Percentiles rank a stretch among this genome's conserved stretches.
Conservation (phyloP, 164 flowering plant species). For the Piper longum region DNA sequence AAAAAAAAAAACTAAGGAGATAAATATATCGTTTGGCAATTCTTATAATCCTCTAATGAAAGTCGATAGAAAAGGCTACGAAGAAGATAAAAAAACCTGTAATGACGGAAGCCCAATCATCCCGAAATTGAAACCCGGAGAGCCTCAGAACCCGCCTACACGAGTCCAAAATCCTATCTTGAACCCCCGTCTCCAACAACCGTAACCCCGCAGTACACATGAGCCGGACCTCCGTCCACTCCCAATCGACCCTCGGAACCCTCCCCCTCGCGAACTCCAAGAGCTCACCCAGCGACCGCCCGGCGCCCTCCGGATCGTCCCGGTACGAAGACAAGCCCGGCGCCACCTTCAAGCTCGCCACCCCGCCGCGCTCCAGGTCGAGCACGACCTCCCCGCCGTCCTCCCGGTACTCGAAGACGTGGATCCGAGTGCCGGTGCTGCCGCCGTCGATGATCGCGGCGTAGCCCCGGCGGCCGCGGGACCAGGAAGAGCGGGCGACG, state of each 20-base stretch:
- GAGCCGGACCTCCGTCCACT: constrained; percentile 55
- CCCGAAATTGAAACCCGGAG: constrained; percentile 63
- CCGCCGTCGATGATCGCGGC: constrained; percentile 82
- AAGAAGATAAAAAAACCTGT: constrained; percentile 29
- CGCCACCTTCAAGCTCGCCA: constrained; percentile 45
- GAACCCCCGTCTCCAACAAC: constrained; percentile 35
- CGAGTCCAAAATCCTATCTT: constrained; percentile 49
- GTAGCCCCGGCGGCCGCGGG: constrained; percentile 13
- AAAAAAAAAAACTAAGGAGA: no score
- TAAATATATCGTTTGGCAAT: no score
- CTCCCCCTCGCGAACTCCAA: constrained; percentile 54
- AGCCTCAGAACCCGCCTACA: constrained; percentile 43
- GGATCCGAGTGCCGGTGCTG: constrained; percentile 84
- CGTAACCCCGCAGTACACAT: constrained; percentile 97
- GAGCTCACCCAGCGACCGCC: constrained; percentile 42
- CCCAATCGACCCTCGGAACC: constrained; percentile 53
- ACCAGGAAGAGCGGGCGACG: background rate
- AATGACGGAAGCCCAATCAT: constrained; percentile 85
- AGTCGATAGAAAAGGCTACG: background rate
- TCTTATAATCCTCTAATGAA: background rate
- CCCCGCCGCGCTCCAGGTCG: constrained; percentile 13
- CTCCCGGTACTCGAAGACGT: constrained; percentile 38
- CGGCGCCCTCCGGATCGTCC: constrained; percentile 43
- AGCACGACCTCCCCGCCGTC: background rate
- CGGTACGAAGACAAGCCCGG: constrained; percentile 75